Percentiles rank a stretch among this genome's conserved stretches.
Evolutionary conservation across 306 rosid species (phyloP).

Genomic region (Trifolium pratense): DNA sequence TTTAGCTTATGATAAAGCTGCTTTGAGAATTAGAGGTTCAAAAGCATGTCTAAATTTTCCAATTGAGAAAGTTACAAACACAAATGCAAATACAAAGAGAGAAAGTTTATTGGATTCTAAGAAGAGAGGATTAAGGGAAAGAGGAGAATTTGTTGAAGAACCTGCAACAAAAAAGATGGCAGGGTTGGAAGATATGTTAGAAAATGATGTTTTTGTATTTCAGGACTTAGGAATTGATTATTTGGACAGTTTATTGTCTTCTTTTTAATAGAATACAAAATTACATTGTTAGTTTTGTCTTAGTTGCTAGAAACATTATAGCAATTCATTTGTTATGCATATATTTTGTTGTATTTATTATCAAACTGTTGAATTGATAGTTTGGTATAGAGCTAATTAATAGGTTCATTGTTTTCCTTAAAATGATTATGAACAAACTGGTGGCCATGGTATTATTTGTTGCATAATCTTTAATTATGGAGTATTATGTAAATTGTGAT

Average conservation of each 20-base stretch:
- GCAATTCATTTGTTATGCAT: background rate
- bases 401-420: background rate
- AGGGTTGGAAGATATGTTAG: slow-evolving; percentile 46
- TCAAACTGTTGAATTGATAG: background rate
- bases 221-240: slow-evolving; percentile 86
- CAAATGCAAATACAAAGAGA: slow-evolving; percentile 51
- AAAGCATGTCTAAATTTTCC: slow-evolving; percentile 85
- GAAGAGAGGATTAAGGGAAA: slow-evolving; percentile 51
- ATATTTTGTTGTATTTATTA: slow-evolving; percentile 17
- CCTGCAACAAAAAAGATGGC: slow-evolving; percentile 51
- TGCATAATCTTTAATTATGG: background rate
- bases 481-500: background rate
- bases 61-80: slow-evolving; percentile 59
- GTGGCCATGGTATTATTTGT: background rate
- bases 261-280: slow-evolving; percentile 50
- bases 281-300: background rate
- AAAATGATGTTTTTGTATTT: slow-evolving; percentile 63
- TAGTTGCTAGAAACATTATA: background rate
- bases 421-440: background rate
- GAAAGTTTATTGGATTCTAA: slow-evolving; percentile 32
- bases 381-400: background rate
- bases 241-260: slow-evolving; percentile 77
- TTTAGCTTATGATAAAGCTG: slow-evolving; percentile 93
- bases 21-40: slow-evolving; percentile 84
- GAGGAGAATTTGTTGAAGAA: slow-evolving; percentile 49